Evolutionary conservation across 257 asterid genomes (phyloP), one percentile per base, ranked within the genome.

Genomic region (Solanum virginianum): DNA sequence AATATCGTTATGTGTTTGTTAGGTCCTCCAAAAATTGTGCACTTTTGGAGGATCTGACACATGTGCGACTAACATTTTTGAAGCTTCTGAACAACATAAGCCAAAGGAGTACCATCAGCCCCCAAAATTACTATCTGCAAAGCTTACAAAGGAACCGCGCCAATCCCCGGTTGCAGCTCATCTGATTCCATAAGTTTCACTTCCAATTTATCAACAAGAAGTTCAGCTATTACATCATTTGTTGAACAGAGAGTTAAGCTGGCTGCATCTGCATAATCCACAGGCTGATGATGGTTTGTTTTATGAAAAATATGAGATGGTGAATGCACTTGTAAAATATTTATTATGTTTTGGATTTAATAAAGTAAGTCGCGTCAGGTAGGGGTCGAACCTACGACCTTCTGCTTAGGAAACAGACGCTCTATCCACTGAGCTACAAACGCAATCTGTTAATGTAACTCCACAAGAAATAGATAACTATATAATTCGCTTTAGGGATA

Each of bases 341-440:
- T 41, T 71, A 17, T 69, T 53, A 36, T 69, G 9, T 3, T 26
- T 36, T 69, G 53, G 47, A 36, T 4, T 4, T 24, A 3, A 32
- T 32, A 32, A 32, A 32, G 4, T 60, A 2, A 0, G 26, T 5
- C 98, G 98, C 98, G 96, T 97, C 98, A 94, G 97, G 94, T 92
- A 96, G 98, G 96, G 98, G 94, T 93, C 97, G 97, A 93, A 94
- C 97, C 98, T 93, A 91, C 97, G 95, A 88, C 98, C 90, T 94
- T 94, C 98, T 93, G 98, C 97, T 94, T 94, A 94, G 98, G 97
- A 96, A 94, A 96, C 98, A 94, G 97, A 94, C 98, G 97, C 98
- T 93, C 98, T 96, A 93, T 94, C 98, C 99, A 93, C 99, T 96
- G 98, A 96, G 98, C 98, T 94, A 96, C 98, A 93, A 95, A 96